Percentiles rank a stretch among this genome's conserved stretches.
Conservation (phyloP, 225 moss, liverwort and hornwort genomes). For the Bryoerythrophyllum caledonicum region DNA sequence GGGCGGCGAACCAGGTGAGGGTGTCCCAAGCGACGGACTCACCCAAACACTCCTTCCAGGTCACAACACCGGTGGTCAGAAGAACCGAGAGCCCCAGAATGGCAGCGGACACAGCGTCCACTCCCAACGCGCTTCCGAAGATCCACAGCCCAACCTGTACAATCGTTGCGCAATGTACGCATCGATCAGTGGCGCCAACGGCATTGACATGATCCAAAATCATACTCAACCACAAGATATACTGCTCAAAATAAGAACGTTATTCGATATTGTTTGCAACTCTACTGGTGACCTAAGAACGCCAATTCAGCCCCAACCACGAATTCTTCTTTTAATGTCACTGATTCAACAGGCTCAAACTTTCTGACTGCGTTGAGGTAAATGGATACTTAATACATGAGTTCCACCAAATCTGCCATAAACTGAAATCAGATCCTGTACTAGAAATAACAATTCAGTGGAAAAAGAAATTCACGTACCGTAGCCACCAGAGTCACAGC, state of each 20-base stretch:
- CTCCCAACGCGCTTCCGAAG: constrained; percentile 69
- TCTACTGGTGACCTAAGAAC: not conserved
- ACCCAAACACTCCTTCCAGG: constrained; percentile 96
- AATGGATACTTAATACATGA: no score
- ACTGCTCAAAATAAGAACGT: not conserved
- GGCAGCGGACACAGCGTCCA: constrained; percentile 93
- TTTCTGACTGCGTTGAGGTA: no score
- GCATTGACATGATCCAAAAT: not conserved
- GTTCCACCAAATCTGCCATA: no score
- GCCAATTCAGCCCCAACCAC: constrained; percentile 44
- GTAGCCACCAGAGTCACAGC: constrained; percentile 78
- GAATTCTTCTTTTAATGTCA: constrained; percentile 32
- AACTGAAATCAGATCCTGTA: no score
- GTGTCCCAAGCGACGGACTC: constrained; percentile 99
- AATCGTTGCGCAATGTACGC: constrained; percentile 13
- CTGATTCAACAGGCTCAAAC: no score
- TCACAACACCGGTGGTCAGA: constrained; percentile 90
- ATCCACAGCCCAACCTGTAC: constrained; percentile 93
- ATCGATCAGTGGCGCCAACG: not conserved
- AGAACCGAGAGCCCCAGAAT: constrained; percentile 89
- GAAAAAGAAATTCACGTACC: constrained; percentile 29
- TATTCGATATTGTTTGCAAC: no score
- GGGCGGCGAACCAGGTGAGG: constrained; percentile 94
- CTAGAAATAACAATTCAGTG: no score
- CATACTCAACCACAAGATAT: not conserved